A percentile compares a stretch with the other conserved stretches of the same genome.
Evolutionary conservation across 257 asterid genomes (phyloP).

Genomic region (Rauvolfia tetraphylla): DNA sequence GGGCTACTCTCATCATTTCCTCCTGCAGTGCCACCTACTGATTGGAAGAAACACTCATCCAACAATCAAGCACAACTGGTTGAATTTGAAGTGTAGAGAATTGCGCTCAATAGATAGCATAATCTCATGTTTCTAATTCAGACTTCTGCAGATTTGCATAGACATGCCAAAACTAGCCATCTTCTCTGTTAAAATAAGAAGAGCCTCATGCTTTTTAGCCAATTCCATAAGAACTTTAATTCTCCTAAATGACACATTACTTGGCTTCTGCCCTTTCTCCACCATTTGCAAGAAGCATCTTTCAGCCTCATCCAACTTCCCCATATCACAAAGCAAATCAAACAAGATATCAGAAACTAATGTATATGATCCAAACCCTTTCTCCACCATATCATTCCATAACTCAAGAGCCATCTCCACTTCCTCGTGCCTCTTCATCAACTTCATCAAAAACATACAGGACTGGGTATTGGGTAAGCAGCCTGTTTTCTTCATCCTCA

Average conservation of each 20-base stretch:
- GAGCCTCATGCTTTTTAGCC: slow-evolving; percentile 52
- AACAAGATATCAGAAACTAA: slow-evolving; percentile 74
- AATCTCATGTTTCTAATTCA: slow-evolving; percentile 30
- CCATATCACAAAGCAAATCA: slow-evolving; percentile 76
- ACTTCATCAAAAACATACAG: slow-evolving; percentile 79
- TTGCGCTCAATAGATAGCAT: background rate
- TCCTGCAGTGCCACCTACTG: background rate
- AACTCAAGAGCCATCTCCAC: slow-evolving; percentile 70
- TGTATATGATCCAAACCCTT: slow-evolving; percentile 71
- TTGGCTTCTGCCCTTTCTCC: slow-evolving; percentile 82
- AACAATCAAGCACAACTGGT: background rate
- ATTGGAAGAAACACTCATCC: background rate
- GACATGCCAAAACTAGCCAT: slow-evolving; percentile 60
- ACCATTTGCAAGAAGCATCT: slow-evolving; percentile 89
- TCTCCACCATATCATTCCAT: slow-evolving; percentile 87
- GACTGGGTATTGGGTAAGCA: slow-evolving; percentile 81
- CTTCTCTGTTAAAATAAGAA: slow-evolving; percentile 50
- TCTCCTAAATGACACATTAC: slow-evolving; percentile 71
- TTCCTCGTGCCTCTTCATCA: slow-evolving; percentile 69
- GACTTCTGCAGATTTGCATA: slow-evolving; percentile 23
- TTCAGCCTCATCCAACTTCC: slow-evolving; percentile 75
- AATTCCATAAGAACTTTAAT: slow-evolving; percentile 89
- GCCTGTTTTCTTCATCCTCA: slow-evolving; percentile 60
- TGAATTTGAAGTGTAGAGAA: background rate
- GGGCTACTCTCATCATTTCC: background rate